These are phyloP conservation scores for Castanopsis chinensis DNA, from an alignment of 306 rosid genomes.

Conservation along the genomic window DNA sequence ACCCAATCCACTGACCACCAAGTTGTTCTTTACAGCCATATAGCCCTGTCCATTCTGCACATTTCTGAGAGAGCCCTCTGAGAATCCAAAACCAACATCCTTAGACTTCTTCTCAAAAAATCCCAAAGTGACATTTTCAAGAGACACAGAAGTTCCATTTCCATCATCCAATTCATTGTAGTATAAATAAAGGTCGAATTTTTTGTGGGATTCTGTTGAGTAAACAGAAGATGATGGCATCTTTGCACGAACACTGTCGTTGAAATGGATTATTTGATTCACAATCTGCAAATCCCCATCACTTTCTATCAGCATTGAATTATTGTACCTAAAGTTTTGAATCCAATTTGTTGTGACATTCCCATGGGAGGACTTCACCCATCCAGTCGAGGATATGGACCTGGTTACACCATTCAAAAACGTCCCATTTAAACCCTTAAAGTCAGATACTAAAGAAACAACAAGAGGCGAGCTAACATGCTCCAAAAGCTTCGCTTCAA, in stretches of 20 bases:
- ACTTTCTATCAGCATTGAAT: conserved; percentile 49
- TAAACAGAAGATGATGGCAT: conserved; percentile 26
- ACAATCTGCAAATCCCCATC: conserved; percentile 56
- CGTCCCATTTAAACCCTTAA: conserved; percentile 63
- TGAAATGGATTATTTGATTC: conserved; percentile 54
- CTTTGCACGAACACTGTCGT: conserved; percentile 35
- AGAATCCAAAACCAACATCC: conserved; percentile 27
- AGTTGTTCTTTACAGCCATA: conserved; percentile 47
- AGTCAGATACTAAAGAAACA: conserved; percentile 40
- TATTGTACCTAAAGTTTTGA: conserved; percentile 55
- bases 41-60: conserved; percentile 66
- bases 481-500: conserved; percentile 52
- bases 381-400: conserved; percentile 57
- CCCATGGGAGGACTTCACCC: conserved; percentile 75
- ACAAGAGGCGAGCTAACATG: conserved; percentile 43
- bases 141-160: conserved; percentile 24
- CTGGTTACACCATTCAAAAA: conserved; percentile 55
- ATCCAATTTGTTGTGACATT: conserved; percentile 52
- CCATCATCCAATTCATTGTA: conserved; percentile 31
- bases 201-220: conserved; percentile 36
- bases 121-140: conserved; percentile 55
- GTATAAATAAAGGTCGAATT: conserved; percentile 46
- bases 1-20: conserved; percentile 60
- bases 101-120: conserved; percentile 40
- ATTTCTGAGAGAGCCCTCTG: conserved; percentile 55